Percentiles rank a stretch among this genome's conserved stretches.
These are phyloP conservation scores for Solanum chiquidenum DNA, from an alignment of 257 asterid species.

Conservation along the genomic window DNA sequence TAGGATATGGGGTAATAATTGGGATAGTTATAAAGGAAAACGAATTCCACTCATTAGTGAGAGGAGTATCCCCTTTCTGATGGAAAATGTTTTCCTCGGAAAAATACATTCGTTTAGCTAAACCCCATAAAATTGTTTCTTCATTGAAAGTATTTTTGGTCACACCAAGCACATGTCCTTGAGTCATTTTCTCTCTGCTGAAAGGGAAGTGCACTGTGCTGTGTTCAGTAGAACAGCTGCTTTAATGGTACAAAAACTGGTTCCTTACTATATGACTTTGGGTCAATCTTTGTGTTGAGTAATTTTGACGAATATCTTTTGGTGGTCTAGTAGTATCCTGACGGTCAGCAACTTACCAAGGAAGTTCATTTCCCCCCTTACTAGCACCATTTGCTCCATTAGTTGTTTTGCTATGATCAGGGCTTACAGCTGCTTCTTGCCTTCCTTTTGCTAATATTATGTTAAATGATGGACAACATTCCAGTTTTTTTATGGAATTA, in stretches of 20 bases:
- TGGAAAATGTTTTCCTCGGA: not conserved
- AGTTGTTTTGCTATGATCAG: not conserved
- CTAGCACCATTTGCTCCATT: not conserved
- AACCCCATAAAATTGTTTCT: not conserved
- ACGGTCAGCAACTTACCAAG: not conserved
- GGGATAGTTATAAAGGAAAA: not conserved
- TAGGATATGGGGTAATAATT: not conserved
- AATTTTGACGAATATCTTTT: not conserved
- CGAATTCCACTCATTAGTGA: not conserved
- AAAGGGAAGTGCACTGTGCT: not conserved
- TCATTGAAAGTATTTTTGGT: not conserved
- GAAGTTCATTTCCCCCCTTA: not conserved
- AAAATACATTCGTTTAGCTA: not conserved
- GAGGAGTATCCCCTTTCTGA: not conserved
- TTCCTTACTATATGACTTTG: not conserved
- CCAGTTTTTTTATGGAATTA: not conserved
- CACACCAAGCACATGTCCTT: not conserved
- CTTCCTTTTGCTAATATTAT: not conserved
- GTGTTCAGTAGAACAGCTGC: not conserved
- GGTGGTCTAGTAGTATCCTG: not conserved
- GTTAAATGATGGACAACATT: not conserved
- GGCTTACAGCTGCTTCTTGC: not conserved
- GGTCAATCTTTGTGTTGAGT: not conserved
- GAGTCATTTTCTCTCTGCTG: not conserved
- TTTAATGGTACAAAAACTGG: not conserved